phyloP scores from a whole-genome alignment of 257 asterid species.

The Ophiorrhiza pumila region DNA sequence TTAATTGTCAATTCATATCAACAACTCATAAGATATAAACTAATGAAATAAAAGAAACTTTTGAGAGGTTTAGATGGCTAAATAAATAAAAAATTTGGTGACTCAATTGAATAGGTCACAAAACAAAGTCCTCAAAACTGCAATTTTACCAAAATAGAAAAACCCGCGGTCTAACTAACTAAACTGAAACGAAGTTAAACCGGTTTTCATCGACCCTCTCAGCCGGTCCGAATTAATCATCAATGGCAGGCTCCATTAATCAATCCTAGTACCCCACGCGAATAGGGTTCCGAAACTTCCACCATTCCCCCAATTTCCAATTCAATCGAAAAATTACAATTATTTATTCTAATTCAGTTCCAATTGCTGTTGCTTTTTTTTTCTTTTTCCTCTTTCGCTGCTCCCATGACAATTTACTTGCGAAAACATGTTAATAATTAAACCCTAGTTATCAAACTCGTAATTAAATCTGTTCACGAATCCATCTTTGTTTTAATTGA shows the following conservation, averaged over 20 bases:
- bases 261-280: background rate
- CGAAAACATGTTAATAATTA: background rate
- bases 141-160: background rate
- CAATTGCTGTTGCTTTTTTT: too few species aligned
- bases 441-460: background rate
- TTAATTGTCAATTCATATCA: too few species aligned
- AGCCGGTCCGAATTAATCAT: slow-evolving; percentile 15
- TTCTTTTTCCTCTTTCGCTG: background rate
- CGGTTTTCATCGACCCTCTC: background rate
- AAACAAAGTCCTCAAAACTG: background rate
- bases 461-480: background rate
- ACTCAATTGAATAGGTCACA: background rate
- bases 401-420: background rate
- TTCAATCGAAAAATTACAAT: background rate
- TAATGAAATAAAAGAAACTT: too few species aligned
- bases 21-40: too few species aligned
- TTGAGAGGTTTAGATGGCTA: too few species aligned
- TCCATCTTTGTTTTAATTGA: background rate
- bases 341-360: background rate
- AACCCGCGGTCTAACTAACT: background rate
- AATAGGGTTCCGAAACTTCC: background rate
- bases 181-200: too few species aligned
- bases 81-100: too few species aligned
- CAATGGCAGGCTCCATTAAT: slow-evolving; percentile 5
- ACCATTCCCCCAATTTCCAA: background rate